Evolutionary conservation across 495 filamentous ascomycete species (phyloP), one percentile per base, ranked within the genome.

Genomic region (Arthonia radiata): DNA sequence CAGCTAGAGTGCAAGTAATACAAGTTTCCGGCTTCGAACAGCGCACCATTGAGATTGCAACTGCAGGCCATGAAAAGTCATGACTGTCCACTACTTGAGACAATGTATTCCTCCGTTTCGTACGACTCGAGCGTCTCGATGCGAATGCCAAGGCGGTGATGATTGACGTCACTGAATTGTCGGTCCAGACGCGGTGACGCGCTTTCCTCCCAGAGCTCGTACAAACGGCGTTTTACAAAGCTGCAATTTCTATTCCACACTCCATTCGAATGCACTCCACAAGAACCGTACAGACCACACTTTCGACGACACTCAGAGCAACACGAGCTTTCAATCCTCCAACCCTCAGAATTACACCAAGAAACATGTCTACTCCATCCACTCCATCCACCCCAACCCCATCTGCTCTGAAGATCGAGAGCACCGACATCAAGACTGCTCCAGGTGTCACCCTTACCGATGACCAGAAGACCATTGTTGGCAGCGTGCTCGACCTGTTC

Each of bases 11-110:
- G 22, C 45, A 61, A 18, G 72, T 75, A 35, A 48, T 72, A 13
- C 57, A 69, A 39, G 60, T 94, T 10, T 29, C 49, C 13, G 86
- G 86, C 1, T 47, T 90, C 15, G 82, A 92, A 41, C 55, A 61
- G 31, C 71, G 86, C 37, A 92, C 92, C 35, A 34, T 92, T 28
- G 49, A 52, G 23, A 66, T 86, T 31, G 82, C 86, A 3, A 72
- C 62, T 23, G 77, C 74, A 24, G 86, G 83, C 0, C 82, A 92
- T 56, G 52, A 52, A 30, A 50, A 58, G 25, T n/a, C n/a, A n/a
- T n/a, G n/a, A n/a, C n/a, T n/a, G n/a, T n/a, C n/a, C n/a, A n/a
- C n/a, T n/a, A n/a, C n/a, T n/a, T n/a, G n/a, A n/a, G n/a, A n/a
- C n/a, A n/a, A n/a, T n/a, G n/a, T n/a, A n/a, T n/a, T n/a, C n/a